These are phyloP conservation scores for Cetradonia linearis DNA, from an alignment of 495 filamentous ascomycete genomes.

Conservation along the genomic window DNA sequence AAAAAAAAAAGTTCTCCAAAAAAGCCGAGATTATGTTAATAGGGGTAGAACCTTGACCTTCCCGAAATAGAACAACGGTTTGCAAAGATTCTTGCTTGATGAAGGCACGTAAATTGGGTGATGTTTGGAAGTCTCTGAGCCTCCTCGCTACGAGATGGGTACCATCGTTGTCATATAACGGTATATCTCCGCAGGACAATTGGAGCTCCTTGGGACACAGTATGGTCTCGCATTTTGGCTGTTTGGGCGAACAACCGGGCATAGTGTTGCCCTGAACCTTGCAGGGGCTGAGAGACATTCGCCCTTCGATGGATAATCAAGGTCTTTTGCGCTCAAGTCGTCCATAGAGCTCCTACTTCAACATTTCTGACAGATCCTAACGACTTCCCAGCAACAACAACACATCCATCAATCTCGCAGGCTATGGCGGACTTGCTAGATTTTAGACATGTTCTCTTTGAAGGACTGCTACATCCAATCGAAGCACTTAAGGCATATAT, in stretches of 20 bases:
- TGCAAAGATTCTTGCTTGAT: not conserved
- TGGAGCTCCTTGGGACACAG: not conserved
- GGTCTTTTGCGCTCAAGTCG: too few relatives aligned
- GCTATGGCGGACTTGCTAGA: not conserved
- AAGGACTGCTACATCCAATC: not conserved
- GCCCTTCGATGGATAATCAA: not conserved
- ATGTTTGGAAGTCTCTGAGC: not conserved
- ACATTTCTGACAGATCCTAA: too few relatives aligned
- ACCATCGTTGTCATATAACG: not conserved
- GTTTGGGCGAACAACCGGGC: too few relatives aligned
- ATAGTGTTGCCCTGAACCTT: not conserved
- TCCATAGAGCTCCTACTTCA: too few relatives aligned
- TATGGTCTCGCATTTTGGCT: not conserved
- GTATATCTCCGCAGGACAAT: not conserved
- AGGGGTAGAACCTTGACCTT: too few relatives aligned
- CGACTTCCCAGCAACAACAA: not conserved
- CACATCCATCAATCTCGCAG: not conserved
- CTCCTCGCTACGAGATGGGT: not conserved
- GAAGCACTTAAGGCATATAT: not conserved
- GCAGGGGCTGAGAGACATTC: not conserved
- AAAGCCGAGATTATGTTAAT: too few relatives aligned
- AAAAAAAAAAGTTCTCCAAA: too few relatives aligned
- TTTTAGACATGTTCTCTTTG: not conserved
- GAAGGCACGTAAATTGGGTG: not conserved
- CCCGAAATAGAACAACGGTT: constrained; percentile 6